Percentiles rank a stretch among this genome's conserved stretches.
Evolutionary conservation across 345 rosid genomes (phyloP).

Genomic region (Bruguiera sexangula): DNA sequence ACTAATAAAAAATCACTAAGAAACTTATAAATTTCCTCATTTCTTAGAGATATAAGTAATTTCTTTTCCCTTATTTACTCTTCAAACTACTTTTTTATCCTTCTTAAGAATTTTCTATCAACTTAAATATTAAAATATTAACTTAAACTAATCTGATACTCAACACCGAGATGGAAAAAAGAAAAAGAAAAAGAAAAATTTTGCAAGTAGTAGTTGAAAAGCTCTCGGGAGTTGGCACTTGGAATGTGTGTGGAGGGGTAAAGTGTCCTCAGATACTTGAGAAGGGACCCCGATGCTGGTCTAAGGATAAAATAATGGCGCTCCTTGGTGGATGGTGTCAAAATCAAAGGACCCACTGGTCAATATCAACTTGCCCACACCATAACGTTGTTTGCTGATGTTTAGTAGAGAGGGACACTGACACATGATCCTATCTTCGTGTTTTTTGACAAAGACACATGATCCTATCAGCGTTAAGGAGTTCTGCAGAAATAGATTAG

Average conservation of each 20-base stretch:
- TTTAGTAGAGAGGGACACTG: slow-evolving; percentile 3
- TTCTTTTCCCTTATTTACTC: too few species aligned
- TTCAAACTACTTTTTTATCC: too few species aligned
- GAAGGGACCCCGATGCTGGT: slow-evolving; percentile 18
- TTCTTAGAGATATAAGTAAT: too few species aligned
- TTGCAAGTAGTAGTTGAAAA: slow-evolving; percentile 24
- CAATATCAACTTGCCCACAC: slow-evolving; percentile 18
- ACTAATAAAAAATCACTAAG: too few species aligned
- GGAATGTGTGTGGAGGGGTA: slow-evolving; percentile 1
- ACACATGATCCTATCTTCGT: slow-evolving; percentile 8
- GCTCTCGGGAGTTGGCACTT: slow-evolving; percentile 2
- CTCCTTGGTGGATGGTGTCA: slow-evolving; percentile 34
- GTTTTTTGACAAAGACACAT: slow-evolving; percentile 2
- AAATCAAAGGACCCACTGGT: slow-evolving; percentile 21
- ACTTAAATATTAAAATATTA: too few species aligned
- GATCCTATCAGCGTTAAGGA: slow-evolving; percentile 4
- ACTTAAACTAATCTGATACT: neutral
- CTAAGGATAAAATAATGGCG: slow-evolving; percentile 11
- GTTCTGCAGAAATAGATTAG: neutral
- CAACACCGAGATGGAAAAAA: slow-evolving; percentile 8
- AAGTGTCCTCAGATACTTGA: slow-evolving; percentile 2
- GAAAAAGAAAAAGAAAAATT: neutral
- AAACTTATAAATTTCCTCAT: too few species aligned
- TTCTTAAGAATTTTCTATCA: too few species aligned
- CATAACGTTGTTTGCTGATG: slow-evolving; percentile 16